Percentiles rank a stretch among this genome's conserved stretches.
phyloP scores from a whole-genome alignment of 495 filamentous ascomycete species.

The Aspergillus carlsbadensis region DNA sequence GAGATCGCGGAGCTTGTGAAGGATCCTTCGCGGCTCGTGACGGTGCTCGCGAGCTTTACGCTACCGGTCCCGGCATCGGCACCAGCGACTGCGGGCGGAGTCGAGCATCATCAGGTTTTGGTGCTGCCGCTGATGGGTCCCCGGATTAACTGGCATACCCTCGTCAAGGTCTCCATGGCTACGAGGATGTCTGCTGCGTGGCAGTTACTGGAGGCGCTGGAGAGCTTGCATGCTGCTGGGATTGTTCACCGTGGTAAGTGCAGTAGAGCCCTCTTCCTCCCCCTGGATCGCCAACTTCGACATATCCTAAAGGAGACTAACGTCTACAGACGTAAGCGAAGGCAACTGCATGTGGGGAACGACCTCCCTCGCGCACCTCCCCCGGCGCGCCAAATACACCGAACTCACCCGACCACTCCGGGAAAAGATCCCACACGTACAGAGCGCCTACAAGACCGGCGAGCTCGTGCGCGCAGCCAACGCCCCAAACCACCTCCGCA shows the following conservation, averaged over 20 bases:
- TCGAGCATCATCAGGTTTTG: constrained; percentile 23
- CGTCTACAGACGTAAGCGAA: constrained; percentile 22
- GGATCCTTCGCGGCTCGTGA: constrained; percentile 29
- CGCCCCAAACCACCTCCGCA: constrained; percentile 19
- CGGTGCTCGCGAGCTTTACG: constrained; percentile 20
- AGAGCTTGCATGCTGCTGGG: constrained; percentile 26
- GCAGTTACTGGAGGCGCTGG: constrained; percentile 28
- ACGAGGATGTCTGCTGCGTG: constrained; percentile 31
- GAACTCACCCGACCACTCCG: constrained; percentile 26
- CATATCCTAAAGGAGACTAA: no score
- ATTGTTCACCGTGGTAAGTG: constrained; percentile 29
- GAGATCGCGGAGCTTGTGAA: constrained; percentile 26
- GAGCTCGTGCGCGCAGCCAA: constrained; percentile 22
- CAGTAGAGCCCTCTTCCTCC: constrained; percentile 8
- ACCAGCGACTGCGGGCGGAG: constrained; percentile 3
- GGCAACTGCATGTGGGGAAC: constrained; percentile 27
- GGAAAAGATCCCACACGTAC: constrained; percentile 13
- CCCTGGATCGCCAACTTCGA: no score
- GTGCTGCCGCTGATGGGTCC: constrained; percentile 32
- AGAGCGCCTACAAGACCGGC: constrained; percentile 18
- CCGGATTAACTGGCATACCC: constrained; percentile 18
- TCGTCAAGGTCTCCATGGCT: constrained; percentile 15
- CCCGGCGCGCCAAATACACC: constrained; percentile 25
- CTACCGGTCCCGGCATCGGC: no score
- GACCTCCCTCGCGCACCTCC: constrained; percentile 17